phyloP scores from a whole-genome alignment of 2,329 filamentous ascomycete genomes.

The Stagonosporopsis chrysanthemi region DNA sequence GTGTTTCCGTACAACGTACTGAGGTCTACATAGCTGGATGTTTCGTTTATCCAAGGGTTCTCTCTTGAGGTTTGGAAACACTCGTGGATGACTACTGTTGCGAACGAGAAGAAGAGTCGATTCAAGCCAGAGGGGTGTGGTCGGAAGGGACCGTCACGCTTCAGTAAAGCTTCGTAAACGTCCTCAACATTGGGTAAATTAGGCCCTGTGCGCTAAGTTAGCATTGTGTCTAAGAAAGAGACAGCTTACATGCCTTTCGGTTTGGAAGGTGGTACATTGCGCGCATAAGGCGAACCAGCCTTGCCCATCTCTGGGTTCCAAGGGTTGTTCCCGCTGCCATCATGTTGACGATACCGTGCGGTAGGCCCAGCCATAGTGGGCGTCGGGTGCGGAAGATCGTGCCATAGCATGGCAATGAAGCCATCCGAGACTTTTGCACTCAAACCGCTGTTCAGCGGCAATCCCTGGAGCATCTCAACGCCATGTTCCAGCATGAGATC shows the following conservation, averaged over 20 bases:
- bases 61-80: conserved; percentile 69
- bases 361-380: conserved; percentile 57
- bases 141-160: conserved; percentile 63
- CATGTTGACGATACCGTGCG: conserved; percentile 52
- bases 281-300: conserved; percentile 62
- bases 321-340: conserved; percentile 56
- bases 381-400: conserved; percentile 61
- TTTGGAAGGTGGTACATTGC: conserved; percentile 63
- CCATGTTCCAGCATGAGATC: conserved; percentile 55
- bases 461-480: conserved; percentile 60
- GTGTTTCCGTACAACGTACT: conserved; percentile 74
- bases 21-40: conserved; percentile 77
- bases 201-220: conserved; percentile 34
- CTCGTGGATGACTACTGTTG: conserved; percentile 68
- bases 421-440: conserved; percentile 57
- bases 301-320: conserved; percentile 62
- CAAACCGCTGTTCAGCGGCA: conserved; percentile 60
- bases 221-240: conserved; percentile 38
- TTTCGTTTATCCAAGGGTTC: conserved; percentile 69
- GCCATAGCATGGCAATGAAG: conserved; percentile 62
- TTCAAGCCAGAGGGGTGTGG: conserved; percentile 75
- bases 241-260: conserved; percentile 51
- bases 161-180: conserved; percentile 69
- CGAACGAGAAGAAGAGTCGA: conserved; percentile 74
- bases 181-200: conserved; percentile 69